Conservation (phyloP, 2,329 filamentous ascomycete genomes). For the Chalaropsis thielavioides region DNA sequence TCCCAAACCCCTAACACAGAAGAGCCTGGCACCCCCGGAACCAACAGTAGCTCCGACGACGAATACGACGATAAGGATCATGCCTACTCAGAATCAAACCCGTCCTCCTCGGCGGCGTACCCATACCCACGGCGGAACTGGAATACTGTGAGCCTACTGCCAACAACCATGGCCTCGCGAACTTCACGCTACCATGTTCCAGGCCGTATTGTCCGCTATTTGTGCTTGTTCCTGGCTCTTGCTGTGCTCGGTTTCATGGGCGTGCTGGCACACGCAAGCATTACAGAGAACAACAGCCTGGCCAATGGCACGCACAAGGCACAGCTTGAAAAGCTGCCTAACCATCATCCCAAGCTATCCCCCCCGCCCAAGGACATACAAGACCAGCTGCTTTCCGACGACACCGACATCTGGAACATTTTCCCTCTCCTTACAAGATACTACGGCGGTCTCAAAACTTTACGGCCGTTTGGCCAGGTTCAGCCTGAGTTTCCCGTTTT, state of each 20-base stretch:
- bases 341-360: constrained; percentile 21
- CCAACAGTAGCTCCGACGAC: constrained; percentile 5
- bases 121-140: constrained; percentile 8
- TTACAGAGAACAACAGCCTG: constrained; percentile 49
- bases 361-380: background rate
- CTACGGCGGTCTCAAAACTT: constrained; percentile 67
- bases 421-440: constrained; percentile 80
- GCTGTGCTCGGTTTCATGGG: constrained; percentile 64
- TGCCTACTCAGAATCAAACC: background rate
- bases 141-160: background rate
- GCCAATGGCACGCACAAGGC: constrained; percentile 33
- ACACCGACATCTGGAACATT: constrained; percentile 51
- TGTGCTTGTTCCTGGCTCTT: constrained; percentile 56
- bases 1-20: constrained; percentile 32
- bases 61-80: constrained; percentile 2
- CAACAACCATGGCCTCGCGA: constrained; percentile 26
- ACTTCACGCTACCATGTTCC: constrained; percentile 48
- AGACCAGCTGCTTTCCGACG: background rate
- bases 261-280: constrained; percentile 58
- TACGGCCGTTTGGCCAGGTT: constrained; percentile 53
- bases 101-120: constrained; percentile 1
- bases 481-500: constrained; percentile 65
- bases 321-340: constrained; percentile 33
- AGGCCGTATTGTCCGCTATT: constrained; percentile 59
- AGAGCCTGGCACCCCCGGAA: background rate